Percentiles rank a stretch among this genome's conserved stretches.
These are phyloP conservation scores for Plasmodium falciparum DNA, from an alignment of 169 alveolate genomes.

Conservation along the genomic window DNA sequence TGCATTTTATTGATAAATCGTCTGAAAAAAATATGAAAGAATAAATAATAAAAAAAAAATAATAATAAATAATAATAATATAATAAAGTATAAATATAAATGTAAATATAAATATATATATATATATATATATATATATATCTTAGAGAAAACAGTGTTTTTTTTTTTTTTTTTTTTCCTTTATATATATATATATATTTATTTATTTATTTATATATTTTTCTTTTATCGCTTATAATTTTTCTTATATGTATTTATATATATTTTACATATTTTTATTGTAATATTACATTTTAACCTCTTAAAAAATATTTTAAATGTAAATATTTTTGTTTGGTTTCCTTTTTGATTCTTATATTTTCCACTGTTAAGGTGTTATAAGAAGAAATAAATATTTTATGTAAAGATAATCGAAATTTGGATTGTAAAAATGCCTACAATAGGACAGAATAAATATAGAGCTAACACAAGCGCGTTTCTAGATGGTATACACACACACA, in stretches of 20 bases:
- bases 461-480: conserved; percentile 28
- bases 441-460: conserved; percentile 66
- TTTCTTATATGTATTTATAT: too few relatives aligned
- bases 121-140: too few relatives aligned
- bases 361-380: neutral
- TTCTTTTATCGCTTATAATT: too few relatives aligned
- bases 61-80: too few relatives aligned
- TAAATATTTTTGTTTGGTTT: conserved; percentile 13
- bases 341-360: neutral
- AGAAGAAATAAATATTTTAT: conserved; percentile 9
- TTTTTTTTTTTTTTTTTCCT: too few relatives aligned
- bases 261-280: neutral
- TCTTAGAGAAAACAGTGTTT: too few relatives aligned
- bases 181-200: too few relatives aligned
- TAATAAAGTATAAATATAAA: too few relatives aligned
- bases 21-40: too few relatives aligned
- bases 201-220: too few relatives aligned
- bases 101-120: too few relatives aligned
- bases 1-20: too few relatives aligned
- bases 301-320: conserved; percentile 24
- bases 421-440: conserved; percentile 63
- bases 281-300: conserved; percentile 17
- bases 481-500: conserved; percentile 46
- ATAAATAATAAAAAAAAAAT: neutral
- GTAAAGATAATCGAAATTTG: conserved; percentile 5